Percentiles rank a stretch among this genome's conserved stretches.
phyloP scores from a whole-genome alignment of 2,329 filamentous ascomycete species.

The Graphium sp. region DNA sequence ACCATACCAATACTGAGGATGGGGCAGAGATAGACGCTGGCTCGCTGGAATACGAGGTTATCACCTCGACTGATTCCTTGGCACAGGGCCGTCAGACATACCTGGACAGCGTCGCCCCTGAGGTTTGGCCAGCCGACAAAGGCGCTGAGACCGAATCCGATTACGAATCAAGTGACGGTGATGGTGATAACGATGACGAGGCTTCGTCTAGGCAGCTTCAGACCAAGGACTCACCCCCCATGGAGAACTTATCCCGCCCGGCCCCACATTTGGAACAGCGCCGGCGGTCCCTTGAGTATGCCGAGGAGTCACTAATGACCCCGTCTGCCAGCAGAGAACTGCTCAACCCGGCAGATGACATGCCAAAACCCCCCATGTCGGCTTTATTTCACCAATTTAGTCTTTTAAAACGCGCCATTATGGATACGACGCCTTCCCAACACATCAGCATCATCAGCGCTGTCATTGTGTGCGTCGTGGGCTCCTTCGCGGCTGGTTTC shows the following conservation, averaged over 20 bases:
- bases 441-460: too few relatives aligned
- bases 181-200: conserved; percentile 23
- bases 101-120: too few relatives aligned
- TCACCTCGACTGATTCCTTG: too few relatives aligned
- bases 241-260: conserved; percentile 11
- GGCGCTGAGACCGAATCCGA: conserved; percentile 9
- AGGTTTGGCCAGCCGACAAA: conserved; percentile 5
- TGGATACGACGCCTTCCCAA: too few relatives aligned
- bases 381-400: too few relatives aligned
- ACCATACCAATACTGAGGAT: conserved; percentile 27
- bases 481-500: too few relatives aligned
- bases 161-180: too few relatives aligned
- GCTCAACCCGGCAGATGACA: too few relatives aligned
- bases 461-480: too few relatives aligned
- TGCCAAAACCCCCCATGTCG: too few relatives aligned
- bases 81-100: too few relatives aligned
- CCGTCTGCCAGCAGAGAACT: conserved; percentile 16
- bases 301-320: conserved; percentile 26
- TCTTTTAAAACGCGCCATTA: too few relatives aligned
- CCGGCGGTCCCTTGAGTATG: conserved; percentile 24
- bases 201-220: conserved; percentile 18
- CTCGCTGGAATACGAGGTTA: conserved; percentile 4
- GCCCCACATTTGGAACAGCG: background rate
- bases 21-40: conserved; percentile 14
- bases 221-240: conserved; percentile 6